Percentiles rank a stretch among this genome's conserved stretches.
Conservation (phyloP, 75 land plant species). For the Cunninghamia lanceolata region DNA sequence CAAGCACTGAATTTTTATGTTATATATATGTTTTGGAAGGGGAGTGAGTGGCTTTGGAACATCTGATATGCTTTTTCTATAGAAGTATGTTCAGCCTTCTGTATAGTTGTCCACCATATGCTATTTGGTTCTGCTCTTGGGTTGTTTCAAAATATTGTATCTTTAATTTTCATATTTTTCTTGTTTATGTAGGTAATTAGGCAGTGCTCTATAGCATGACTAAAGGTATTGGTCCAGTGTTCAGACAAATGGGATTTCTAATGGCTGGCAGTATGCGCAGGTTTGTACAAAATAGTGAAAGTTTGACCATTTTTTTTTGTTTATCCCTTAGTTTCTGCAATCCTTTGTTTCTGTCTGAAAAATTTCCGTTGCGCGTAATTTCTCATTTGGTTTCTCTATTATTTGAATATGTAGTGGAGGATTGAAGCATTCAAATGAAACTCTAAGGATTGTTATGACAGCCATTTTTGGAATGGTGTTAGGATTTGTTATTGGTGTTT, state of each 20-base stretch:
- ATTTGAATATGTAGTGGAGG: background rate
- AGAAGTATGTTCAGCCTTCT: background rate
- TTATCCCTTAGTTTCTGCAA: background rate
- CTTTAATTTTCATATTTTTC: too few species aligned
- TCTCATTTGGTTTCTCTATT: background rate
- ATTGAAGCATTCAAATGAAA: conserved; percentile 29
- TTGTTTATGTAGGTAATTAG: too few species aligned
- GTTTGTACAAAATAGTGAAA: background rate
- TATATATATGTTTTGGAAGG: background rate
- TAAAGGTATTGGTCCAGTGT: too few species aligned
- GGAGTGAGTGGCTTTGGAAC: background rate
- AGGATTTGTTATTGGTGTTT: conserved; percentile 52
- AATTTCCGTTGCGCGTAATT: background rate
- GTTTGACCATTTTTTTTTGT: background rate
- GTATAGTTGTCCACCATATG: too few species aligned
- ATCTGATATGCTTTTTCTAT: background rate
- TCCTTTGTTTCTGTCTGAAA: background rate
- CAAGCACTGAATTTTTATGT: background rate
- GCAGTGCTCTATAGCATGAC: background rate
- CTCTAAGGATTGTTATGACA: too few species aligned
- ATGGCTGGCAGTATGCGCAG: background rate
- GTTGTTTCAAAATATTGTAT: too few species aligned
- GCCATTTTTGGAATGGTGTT: conserved; percentile 44
- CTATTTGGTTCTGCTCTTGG: too few species aligned
- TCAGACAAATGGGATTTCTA: background rate